These are phyloP conservation scores for Penicillium ochrochloron DNA, from an alignment of 495 filamentous ascomycete species.

Conservation along the genomic window DNA sequence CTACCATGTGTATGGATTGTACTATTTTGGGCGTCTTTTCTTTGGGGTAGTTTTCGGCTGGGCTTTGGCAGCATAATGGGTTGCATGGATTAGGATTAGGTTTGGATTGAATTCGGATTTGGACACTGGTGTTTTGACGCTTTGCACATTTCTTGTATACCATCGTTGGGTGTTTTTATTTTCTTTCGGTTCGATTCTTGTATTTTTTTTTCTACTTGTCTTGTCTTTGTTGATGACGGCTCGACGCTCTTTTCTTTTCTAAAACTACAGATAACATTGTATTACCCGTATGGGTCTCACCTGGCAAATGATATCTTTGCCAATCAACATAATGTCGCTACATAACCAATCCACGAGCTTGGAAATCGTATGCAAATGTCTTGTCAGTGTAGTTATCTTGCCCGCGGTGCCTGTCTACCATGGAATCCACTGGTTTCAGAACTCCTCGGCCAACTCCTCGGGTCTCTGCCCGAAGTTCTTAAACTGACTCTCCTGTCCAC, in stretches of 20 bases:
- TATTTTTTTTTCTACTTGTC: conserved; percentile 1
- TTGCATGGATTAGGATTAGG: conserved; percentile 1
- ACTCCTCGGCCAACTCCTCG: background rate
- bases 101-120: background rate
- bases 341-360: background rate
- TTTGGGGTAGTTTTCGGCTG: background rate
- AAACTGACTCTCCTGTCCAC: background rate
- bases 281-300: background rate
- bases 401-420: background rate
- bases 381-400: background rate
- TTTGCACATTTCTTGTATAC: conserved; percentile 12
- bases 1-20: background rate
- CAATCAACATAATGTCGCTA: background rate
- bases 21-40: conserved; percentile 30
- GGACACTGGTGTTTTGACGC: conserved; percentile 12
- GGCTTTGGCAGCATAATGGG: background rate
- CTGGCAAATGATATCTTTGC: background rate
- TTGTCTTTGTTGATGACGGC: background rate
- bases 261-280: background rate
- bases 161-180: conserved; percentile 1
- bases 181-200: conserved; percentile 15
- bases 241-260: background rate
- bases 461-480: no score
- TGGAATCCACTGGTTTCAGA: background rate
- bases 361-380: background rate